Evolutionary conservation across 1,284 basidiomycete species (phyloP), one percentile per base, ranked within the genome.

Genomic region (Puccinia triticina): DNA sequence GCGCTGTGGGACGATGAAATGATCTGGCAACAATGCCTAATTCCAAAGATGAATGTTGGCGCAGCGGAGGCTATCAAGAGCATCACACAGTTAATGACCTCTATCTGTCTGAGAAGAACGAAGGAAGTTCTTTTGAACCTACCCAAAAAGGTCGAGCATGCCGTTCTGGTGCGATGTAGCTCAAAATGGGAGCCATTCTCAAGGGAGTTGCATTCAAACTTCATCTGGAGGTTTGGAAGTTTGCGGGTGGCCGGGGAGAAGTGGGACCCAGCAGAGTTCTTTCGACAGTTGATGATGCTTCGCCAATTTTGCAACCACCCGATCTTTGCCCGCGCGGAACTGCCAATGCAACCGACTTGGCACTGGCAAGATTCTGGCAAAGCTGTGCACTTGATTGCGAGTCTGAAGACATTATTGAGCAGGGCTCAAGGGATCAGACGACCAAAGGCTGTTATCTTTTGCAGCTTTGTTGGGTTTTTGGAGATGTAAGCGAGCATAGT

Each of bases 281-380:
- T 71, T 23, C 21, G 43, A 11, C 37, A 71, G 43, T 34, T 71
- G 7, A 43, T 43, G 1, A 48, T 21, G 67, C 40, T 71, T 1
- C 16, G 67, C 2, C 34, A 43, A n/a, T 43, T 43, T 43, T 43
- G 40, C 40, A 43, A 43, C 12, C 40, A 43, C 12, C 40, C 40
- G 12, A 43, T 71, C 8, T 71, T 40, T 71, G 40, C 67, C 46
- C 43, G 34, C 48, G 18, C 23, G 2, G 67, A 46, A 16, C n/a
- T 43, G 5, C 29, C 7, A 37, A 2, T 16, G 26, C 21, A 46
- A 2, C 1, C 4, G 3, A 46, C 3, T 23, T 61, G 59, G 59
- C 3, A n/a, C 43, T 69, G 66, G 66, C 66, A 69, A 32, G 66
- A 69, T 29, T 69, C 66, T 14, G 40, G 37, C 29, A 69, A 69